Percentiles rank a stretch among this genome's conserved stretches.
phyloP scores from a whole-genome alignment of 2,329 filamentous ascomycete genomes.

The Aspergillus pseudoviridinutans region DNA sequence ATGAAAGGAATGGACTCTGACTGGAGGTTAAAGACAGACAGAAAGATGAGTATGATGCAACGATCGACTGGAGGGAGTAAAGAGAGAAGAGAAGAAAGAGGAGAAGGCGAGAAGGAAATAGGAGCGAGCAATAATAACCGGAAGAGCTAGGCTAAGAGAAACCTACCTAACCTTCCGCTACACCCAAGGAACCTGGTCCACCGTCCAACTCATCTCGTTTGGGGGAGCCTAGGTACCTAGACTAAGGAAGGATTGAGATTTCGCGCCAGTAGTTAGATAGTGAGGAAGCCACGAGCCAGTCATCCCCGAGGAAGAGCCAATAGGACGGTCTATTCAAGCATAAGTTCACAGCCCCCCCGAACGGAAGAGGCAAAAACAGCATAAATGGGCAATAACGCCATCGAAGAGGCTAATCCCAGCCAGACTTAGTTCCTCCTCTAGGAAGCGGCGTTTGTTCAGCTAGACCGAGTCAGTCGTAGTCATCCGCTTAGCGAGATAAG shows the following conservation, averaged over 20 bases:
- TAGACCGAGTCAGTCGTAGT: background rate
- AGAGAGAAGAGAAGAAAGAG: background rate
- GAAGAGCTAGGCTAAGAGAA: background rate
- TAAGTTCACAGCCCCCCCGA: background rate
- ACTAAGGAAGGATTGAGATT: background rate
- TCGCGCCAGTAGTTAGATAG: background rate
- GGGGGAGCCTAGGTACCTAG: too few species aligned
- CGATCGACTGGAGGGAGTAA: background rate
- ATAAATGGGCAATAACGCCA: background rate
- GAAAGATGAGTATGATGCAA: background rate
- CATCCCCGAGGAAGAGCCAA: background rate
- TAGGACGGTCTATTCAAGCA: background rate
- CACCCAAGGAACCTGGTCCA: background rate
- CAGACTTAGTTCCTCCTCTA: background rate
- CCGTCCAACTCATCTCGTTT: background rate
- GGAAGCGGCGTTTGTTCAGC: background rate
- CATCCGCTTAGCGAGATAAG: background rate
- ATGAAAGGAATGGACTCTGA: background rate
- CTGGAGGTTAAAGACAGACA: background rate
- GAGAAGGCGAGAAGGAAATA: conserved; percentile 1
- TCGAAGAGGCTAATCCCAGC: background rate
- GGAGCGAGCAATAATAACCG: background rate
- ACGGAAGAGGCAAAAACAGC: background rate
- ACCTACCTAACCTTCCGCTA: background rate
- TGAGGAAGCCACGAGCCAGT: background rate